phyloP scores from a whole-genome alignment of 176 grass and related monocot genomes.

The Thinopyrum elongatum region DNA sequence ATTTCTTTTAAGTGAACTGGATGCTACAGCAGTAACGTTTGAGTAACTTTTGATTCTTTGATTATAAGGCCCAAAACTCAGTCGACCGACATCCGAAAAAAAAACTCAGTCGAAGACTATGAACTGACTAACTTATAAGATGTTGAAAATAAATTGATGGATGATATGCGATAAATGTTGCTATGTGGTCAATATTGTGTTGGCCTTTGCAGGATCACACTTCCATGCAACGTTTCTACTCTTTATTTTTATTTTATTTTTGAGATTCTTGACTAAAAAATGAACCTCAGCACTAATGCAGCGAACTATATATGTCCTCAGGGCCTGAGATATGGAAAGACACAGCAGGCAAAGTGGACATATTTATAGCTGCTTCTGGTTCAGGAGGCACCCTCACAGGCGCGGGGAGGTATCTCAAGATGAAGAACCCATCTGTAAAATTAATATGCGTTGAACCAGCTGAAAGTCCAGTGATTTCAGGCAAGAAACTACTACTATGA shows the following conservation, averaged over 20 bases:
- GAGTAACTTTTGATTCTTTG: neutral
- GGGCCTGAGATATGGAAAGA: constrained; percentile 97
- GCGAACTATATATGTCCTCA: constrained; percentile 22
- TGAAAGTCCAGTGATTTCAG: constrained; percentile 87
- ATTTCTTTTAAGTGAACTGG: constrained; percentile 6
- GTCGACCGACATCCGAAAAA: no score
- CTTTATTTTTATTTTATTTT: neutral
- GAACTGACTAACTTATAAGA: neutral
- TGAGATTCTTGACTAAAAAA: neutral
- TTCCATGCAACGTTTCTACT: neutral
- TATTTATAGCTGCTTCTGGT: constrained; percentile 67
- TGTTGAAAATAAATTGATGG: neutral
- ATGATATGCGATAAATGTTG: neutral
- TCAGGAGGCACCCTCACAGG: constrained; percentile 90
- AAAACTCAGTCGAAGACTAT: neutral
- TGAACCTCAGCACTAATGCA: neutral
- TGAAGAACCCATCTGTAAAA: constrained; percentile 65
- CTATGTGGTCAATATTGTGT: neutral
- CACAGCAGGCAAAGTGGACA: constrained; percentile 80
- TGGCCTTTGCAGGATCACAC: neutral
- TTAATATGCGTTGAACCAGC: constrained; percentile 77
- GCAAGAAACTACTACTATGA: neutral
- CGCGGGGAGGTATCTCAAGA: constrained; percentile 75
- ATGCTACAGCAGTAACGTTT: neutral
- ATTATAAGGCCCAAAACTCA: neutral